Percentiles rank a stretch among this genome's conserved stretches.
Evolutionary conservation across 140 eudicot genomes (phyloP).

Genomic region (Erigeron philadelphicus): DNA sequence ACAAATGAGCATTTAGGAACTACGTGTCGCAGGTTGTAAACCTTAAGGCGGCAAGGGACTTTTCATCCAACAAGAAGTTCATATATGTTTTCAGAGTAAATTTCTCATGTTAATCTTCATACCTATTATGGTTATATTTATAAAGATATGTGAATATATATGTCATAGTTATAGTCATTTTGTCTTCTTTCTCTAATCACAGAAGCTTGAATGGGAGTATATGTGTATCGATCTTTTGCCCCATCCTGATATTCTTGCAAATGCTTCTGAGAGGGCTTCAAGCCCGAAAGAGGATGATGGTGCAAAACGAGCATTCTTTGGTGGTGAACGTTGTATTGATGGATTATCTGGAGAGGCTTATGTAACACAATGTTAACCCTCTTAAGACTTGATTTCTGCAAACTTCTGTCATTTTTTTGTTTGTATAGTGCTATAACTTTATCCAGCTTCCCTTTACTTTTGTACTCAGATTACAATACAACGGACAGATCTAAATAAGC

Average conservation of each 20-base stretch:
- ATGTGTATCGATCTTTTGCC: slow-evolving; percentile 86
- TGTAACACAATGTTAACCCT: slow-evolving; percentile 62
- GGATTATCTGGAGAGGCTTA: slow-evolving; percentile 97
- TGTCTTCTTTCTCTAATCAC: slow-evolving; percentile 1
- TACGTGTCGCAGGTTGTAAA: slow-evolving; percentile 63
- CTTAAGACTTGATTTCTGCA: slow-evolving; percentile 35
- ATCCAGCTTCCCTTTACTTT: slow-evolving; percentile 11
- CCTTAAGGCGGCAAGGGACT: slow-evolving; percentile 91
- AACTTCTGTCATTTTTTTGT: slow-evolving; percentile 20
- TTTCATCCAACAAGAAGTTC: slow-evolving; percentile 58
- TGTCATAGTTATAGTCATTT: slow-evolving; percentile 11
- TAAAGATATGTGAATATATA: too few relatives aligned
- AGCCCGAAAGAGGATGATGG: slow-evolving; percentile 72
- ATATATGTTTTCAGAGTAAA: slow-evolving; percentile 90
- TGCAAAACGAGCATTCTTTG: slow-evolving; percentile 86
- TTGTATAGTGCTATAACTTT: slow-evolving; percentile 17
- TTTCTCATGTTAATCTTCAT: not conserved
- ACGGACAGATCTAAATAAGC: slow-evolving; percentile 67
- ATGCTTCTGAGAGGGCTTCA: slow-evolving; percentile 46
- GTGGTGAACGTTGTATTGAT: slow-evolving; percentile 89
- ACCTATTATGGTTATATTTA: too few relatives aligned
- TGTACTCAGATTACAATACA: slow-evolving; percentile 78
- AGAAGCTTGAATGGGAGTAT: slow-evolving; percentile 98
- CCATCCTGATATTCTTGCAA: slow-evolving; percentile 88
- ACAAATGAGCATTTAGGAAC: slow-evolving; percentile 11